Evolutionary conservation across 306 rosid genomes (phyloP).

Genomic region (Citrullus amarus): DNA sequence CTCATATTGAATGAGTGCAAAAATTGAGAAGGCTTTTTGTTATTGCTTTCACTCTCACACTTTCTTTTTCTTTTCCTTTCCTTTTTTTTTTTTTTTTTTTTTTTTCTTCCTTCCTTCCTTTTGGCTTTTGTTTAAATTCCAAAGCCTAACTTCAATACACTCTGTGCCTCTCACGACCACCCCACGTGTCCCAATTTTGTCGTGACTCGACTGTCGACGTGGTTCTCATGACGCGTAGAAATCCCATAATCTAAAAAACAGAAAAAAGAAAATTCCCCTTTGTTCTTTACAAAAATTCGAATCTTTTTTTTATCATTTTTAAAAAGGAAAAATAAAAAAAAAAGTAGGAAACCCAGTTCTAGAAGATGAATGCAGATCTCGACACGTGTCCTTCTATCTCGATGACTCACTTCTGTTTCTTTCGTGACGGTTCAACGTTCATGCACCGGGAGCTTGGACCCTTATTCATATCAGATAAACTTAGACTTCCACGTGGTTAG

Average conservation of each 20-base stretch:
- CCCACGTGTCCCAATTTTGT: conserved; percentile 4
- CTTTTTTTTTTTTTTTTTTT: background rate
- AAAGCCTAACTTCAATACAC: conserved; percentile 4
- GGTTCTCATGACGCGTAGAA: background rate
- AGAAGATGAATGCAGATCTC: background rate
- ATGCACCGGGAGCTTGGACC: conserved; percentile 9
- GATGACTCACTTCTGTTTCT: conserved; percentile 5
- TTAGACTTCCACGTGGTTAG: background rate
- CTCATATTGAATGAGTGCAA: background rate
- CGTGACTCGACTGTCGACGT: background rate
- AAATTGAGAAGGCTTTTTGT: background rate
- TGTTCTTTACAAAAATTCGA: background rate
- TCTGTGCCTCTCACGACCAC: background rate
- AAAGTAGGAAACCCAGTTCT: background rate
- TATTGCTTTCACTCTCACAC: background rate
- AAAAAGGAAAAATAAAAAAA: background rate
- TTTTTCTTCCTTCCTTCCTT: background rate
- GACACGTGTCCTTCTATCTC: conserved; percentile 6
- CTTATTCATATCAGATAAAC: background rate
- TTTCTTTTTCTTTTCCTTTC: too few relatives aligned
- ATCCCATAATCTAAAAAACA: background rate
- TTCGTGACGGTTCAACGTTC: conserved; percentile 3
- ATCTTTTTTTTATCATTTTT: background rate
- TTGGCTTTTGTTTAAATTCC: background rate
- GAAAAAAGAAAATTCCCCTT: background rate